A percentile compares a stretch with the other conserved stretches of the same genome.
These are phyloP conservation scores for Chytriomyces sp. DNA, from an alignment of 192 early-diverging fungal genomes.

Conservation along the genomic window DNA sequence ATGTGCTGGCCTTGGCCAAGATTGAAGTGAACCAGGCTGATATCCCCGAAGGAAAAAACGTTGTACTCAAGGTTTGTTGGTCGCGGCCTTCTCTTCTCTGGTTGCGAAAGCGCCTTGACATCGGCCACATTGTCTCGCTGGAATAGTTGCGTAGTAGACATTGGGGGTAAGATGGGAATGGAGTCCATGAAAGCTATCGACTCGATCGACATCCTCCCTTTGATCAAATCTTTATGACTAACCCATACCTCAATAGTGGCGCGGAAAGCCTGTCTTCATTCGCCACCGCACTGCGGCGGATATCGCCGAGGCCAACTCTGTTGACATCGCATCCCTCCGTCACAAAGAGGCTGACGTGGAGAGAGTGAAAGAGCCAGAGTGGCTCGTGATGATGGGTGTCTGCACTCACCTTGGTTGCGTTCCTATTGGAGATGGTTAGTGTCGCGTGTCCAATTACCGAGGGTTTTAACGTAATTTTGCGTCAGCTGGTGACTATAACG, in stretches of 20 bases:
- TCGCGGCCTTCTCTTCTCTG: too few relatives aligned
- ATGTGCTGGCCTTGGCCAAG: slow-evolving; percentile 97
- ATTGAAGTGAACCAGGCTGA: slow-evolving; percentile 89
- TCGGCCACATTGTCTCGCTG: background rate
- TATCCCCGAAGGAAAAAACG: slow-evolving; percentile 96
- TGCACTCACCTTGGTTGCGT: slow-evolving; percentile 94
- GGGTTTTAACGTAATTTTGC: slow-evolving; percentile 3
- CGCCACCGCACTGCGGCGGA: slow-evolving; percentile 94
- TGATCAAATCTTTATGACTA: background rate
- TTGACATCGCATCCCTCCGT: slow-evolving; percentile 78
- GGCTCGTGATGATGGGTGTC: slow-evolving; percentile 94
- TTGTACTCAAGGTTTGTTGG: slow-evolving; percentile 81
- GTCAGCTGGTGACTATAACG: slow-evolving; percentile 91
- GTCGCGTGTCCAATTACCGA: background rate
- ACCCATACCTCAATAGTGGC: too few relatives aligned
- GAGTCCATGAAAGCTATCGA: background rate
- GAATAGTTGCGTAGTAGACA: background rate
- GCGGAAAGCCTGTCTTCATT: slow-evolving; percentile 98
- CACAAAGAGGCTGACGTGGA: slow-evolving; percentile 92
- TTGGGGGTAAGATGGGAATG: background rate
- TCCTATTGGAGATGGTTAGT: slow-evolving; percentile 86
- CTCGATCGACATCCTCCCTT: background rate
- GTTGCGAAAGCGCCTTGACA: background rate
- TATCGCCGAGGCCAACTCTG: slow-evolving; percentile 87
- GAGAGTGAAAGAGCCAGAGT: slow-evolving; percentile 87